Evolutionary conservation across 2,329 filamentous ascomycete species (phyloP).

Genomic region (Ustulina deusta): DNA sequence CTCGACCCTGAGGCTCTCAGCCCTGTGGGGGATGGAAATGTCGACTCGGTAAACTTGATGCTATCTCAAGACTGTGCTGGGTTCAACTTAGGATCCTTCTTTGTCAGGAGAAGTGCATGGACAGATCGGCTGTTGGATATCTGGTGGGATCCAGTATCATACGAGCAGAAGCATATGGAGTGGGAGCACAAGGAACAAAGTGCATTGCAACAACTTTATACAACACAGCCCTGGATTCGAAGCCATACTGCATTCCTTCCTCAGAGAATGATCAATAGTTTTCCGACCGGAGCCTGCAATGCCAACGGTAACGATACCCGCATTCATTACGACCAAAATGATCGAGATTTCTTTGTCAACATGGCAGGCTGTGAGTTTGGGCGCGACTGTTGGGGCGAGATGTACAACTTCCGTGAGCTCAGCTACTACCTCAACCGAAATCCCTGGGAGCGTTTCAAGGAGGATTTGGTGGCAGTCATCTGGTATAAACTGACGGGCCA

Average conservation of each 20-base stretch:
- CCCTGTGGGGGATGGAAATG: constrained; percentile 78
- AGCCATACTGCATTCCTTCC: constrained; percentile 89
- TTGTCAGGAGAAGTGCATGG: constrained; percentile 86
- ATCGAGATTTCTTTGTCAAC: constrained; percentile 94
- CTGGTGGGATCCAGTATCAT: constrained; percentile 98
- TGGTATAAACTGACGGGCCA: constrained; percentile 74
- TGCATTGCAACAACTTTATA: constrained; percentile 91
- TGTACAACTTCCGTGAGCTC: constrained; percentile 93
- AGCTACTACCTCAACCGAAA: constrained; percentile 90
- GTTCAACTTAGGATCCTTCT: constrained; percentile 97
- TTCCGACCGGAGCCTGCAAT: constrained; percentile 88
- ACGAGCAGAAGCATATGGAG: constrained; percentile 98
- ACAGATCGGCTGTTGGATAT: constrained; percentile 91
- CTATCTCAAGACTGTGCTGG: constrained; percentile 94
- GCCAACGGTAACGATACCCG: constrained; percentile 78
- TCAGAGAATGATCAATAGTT: constrained; percentile 94
- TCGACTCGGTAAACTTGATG: constrained; percentile 85
- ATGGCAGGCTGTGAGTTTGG: constrained; percentile 99
- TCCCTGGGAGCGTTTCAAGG: constrained; percentile 81
- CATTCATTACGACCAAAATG: constrained; percentile 87
- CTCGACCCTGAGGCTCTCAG: constrained; percentile 82
- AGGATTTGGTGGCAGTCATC: constrained; percentile 70
- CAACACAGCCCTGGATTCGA: constrained; percentile 90
- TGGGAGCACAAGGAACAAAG: constrained; percentile 99
- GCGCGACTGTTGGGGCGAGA: constrained; percentile 96